Evolutionary conservation across 2,329 filamentous ascomycete genomes (phyloP).

Genomic region (Cordyceps fumosorosea): DNA sequence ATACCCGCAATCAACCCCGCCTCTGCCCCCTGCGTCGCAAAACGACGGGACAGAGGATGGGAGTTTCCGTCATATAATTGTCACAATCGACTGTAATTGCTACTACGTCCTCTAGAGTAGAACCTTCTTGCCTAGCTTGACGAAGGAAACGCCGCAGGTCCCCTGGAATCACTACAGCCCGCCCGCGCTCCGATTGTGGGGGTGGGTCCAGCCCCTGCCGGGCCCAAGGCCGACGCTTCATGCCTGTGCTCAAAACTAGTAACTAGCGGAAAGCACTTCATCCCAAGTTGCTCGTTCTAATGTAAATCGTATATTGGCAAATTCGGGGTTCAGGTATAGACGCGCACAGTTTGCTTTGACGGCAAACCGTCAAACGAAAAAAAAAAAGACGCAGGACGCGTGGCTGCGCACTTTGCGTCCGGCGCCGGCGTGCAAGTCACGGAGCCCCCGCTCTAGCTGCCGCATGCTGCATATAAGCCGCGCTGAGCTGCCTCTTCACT

Average conservation of each 20-base stretch:
- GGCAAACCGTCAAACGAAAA: no score
- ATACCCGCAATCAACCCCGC: no score
- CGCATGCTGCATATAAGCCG: no score
- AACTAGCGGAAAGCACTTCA: neutral
- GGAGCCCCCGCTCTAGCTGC: neutral
- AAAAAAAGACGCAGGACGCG: neutral
- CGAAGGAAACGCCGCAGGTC: no score
- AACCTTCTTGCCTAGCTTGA: no score
- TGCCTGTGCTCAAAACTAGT: neutral
- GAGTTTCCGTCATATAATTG: no score
- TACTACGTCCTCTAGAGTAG: no score
- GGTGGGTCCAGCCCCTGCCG: neutral
- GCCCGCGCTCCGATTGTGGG: neutral
- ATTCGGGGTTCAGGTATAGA: neutral
- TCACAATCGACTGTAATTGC: no score
- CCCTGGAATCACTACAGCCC: no score
- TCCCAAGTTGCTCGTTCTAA: neutral
- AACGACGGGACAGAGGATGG: no score
- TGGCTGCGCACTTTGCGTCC: neutral
- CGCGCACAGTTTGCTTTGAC: neutral
- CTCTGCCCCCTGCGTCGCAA: no score
- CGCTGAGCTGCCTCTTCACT: no score
- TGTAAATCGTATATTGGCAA: neutral
- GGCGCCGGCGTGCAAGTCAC: neutral
- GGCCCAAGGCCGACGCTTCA: neutral